A percentile compares a stretch with the other conserved stretches of the same genome.
phyloP scores from a whole-genome alignment of 2,329 filamentous ascomycete species.

The Zasmidium angulare region DNA sequence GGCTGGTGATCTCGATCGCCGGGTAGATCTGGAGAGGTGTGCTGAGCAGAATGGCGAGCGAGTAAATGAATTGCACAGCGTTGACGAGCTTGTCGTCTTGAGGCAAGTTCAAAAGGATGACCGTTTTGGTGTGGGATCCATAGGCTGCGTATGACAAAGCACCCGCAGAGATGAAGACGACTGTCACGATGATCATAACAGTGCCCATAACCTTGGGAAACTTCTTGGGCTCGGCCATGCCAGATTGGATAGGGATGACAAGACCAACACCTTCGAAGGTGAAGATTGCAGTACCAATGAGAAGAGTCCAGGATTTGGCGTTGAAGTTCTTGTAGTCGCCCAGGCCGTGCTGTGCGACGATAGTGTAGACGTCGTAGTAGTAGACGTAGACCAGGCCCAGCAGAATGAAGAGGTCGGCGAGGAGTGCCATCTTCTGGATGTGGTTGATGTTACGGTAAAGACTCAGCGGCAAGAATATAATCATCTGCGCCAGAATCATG shows the following conservation, averaged over 20 bases:
- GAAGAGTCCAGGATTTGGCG: constrained; percentile 86
- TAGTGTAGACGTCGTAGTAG: constrained; percentile 88
- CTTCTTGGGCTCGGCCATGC: constrained; percentile 86
- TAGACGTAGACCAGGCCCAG: constrained; percentile 91
- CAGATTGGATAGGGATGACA: constrained; percentile 97
- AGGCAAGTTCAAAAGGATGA: constrained; percentile 92
- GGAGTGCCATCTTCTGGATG: constrained; percentile 87
- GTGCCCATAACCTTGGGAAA: constrained; percentile 84
- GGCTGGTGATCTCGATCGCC: constrained; percentile 93
- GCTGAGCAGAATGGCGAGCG: constrained; percentile 91
- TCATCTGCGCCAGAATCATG: constrained; percentile 91
- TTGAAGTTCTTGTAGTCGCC: constrained; percentile 92
- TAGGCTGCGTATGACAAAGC: constrained; percentile 95
- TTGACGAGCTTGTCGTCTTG: constrained; percentile 96
- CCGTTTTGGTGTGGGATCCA: constrained; percentile 91
- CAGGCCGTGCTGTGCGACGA: constrained; percentile 69
- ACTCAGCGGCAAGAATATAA: constrained; percentile 92
- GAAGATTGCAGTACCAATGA: constrained; percentile 98
- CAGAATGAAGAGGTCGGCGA: constrained; percentile 93
- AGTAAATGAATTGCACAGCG: constrained; percentile 93
- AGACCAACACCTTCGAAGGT: constrained; percentile 97
- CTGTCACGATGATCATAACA: constrained; percentile 93
- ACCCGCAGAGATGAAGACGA: constrained; percentile 87
- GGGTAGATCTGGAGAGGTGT: constrained; percentile 97
- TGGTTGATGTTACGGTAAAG: constrained; percentile 96